Base-by-base conservation (phyloP, 768 basidiomycete species). In the Tylopilus intermedius region DNA sequence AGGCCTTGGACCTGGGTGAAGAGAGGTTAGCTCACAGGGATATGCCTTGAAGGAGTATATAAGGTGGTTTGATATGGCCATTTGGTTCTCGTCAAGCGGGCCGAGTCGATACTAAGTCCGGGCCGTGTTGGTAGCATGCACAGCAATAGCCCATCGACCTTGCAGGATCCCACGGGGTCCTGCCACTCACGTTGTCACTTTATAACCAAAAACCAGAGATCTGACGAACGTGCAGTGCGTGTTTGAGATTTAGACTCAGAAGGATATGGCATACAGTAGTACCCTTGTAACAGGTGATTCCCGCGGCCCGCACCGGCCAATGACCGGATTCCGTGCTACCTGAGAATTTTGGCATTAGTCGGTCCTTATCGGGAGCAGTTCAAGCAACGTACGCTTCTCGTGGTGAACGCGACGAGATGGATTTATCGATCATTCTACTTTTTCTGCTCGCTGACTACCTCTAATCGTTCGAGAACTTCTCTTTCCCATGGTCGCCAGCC, bases 401-500 rank as follows among this genome's bases (percentile, higher is more conserved):
- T 37, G n/a, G 37, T 15, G 3, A 37, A 37, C 37, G 37, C 7
- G 30, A 6, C 45, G n/a, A 49, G 24, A 45, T 35, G 30, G 15
- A 39, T 47, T 18, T 22, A 14, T 44, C 10, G 42, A 24, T 29
- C 67, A 57, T 24, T 24, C 24, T 24, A 24, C 29, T 54, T 48
- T 37, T 57, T 63, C 40, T 44, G 46, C 26, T 52, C 37, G 27
- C 77, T 77, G 15, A 89, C 75, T 40, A 84, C 66, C 60, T 84
- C 83, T 42, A 90, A 69, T 50, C 77, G 76, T 54, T 81, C 78
- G 43, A 94, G 72, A 44, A 97, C 78, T 62, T 83, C 83, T 52
- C 80, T 74, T 69, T 98, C 95, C 95, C 95, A 98, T 49, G 79
- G 75, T 38, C 62, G 72, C 79, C 81, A 83, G 0, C 87, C 90